Conservation (phyloP, 164 flowering plant species). For the Umbilicus rupestris region DNA sequence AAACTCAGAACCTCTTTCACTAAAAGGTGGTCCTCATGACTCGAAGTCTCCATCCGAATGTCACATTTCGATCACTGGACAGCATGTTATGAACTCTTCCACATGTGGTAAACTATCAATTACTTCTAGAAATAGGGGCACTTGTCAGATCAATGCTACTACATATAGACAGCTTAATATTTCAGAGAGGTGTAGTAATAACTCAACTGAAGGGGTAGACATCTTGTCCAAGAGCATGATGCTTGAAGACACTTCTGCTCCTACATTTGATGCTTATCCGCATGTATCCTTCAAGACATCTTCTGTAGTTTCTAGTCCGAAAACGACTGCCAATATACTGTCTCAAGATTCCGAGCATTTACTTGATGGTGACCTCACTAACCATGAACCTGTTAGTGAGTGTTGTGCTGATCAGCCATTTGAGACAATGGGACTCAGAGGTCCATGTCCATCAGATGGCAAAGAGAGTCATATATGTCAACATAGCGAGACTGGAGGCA, state of each 20-base stretch:
- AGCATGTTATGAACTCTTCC: neutral
- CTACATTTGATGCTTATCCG: neutral
- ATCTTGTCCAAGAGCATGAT: neutral
- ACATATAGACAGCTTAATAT: neutral
- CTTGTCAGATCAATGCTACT: neutral
- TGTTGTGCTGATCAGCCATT: neutral
- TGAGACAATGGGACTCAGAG: neutral
- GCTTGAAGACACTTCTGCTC: neutral
- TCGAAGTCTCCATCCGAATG: conserved; percentile 9
- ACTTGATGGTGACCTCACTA: neutral
- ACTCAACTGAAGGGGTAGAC: neutral
- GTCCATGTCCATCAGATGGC: neutral
- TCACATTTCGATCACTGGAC: conserved; percentile 11
- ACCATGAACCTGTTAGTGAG: neutral
- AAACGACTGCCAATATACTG: neutral
- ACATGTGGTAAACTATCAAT: conserved; percentile 6
- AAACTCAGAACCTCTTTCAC: conserved; percentile 16
- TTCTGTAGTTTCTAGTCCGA: neutral
- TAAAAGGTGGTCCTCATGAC: conserved; percentile 14
- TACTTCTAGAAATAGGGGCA: neutral
- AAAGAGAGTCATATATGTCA: neutral
- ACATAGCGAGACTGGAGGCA: neutral
- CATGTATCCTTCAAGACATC: neutral
- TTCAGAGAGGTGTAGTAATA: neutral
- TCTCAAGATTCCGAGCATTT: neutral